Evolutionary conservation across 208 protist species (phyloP).

Genomic region (Leishmania gerbilli): DNA sequence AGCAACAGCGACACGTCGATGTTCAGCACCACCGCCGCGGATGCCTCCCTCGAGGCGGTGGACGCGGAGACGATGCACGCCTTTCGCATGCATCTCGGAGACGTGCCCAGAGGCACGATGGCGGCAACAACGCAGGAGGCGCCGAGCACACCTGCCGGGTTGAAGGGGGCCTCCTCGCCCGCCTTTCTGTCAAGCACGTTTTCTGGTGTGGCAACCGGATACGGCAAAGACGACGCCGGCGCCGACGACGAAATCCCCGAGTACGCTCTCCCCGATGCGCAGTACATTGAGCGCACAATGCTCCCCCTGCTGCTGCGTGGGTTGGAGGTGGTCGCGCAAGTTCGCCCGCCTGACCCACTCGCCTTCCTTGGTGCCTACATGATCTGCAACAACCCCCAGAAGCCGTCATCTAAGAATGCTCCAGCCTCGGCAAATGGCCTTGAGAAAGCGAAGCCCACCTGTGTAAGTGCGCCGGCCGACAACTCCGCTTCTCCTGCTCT

Average conservation of each 20-base stretch:
- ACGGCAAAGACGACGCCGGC: background rate
- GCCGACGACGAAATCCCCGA: constrained; percentile 36
- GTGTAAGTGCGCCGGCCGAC: background rate
- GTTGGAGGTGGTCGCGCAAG: constrained; percentile 68
- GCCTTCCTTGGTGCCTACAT: constrained; percentile 86
- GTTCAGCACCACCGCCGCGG: background rate
- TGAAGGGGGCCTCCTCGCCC: background rate
- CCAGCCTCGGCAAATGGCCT: background rate
- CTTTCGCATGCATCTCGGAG: constrained; percentile 14
- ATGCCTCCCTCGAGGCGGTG: constrained; percentile 8
- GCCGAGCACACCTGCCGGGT: background rate
- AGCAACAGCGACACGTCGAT: background rate
- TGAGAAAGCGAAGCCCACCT: background rate
- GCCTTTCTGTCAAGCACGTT: background rate
- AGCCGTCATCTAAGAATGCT: constrained; percentile 9
- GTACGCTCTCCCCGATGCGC: constrained; percentile 71
- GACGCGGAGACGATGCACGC: constrained; percentile 24
- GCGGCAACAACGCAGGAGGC: background rate
- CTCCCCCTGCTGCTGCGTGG: constrained; percentile 79
- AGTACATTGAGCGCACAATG: constrained; percentile 79
- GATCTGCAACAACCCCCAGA: constrained; percentile 85
- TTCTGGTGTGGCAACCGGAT: background rate
- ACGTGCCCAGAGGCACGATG: background rate
- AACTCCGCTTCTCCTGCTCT: constrained; percentile 11
- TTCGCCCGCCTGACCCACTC: constrained; percentile 73